Base-by-base conservation (phyloP, 2,329 filamentous ascomycete species). In the Cordyceps fumosorosea region DNA sequence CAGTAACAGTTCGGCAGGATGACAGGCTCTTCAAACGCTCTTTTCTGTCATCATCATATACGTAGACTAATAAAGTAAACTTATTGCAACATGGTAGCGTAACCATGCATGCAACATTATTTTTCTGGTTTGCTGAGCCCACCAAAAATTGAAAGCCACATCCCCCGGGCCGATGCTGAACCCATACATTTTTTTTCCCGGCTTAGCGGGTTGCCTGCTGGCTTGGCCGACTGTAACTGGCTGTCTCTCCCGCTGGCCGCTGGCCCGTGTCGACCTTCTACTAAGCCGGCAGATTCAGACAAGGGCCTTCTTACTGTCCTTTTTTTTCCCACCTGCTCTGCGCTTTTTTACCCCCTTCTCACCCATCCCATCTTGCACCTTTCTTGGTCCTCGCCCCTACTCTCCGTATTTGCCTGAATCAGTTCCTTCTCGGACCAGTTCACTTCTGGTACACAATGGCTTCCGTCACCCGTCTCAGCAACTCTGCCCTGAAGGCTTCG, bases 401-500 rank as follows among this genome's bases (percentile, higher is more conserved):
- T 66, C 72, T 71, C 72, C 64, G 67, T 69, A 70, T 20, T 56
- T 24, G 55, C 55, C 42, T 48, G 55, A 57, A 60, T 60, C 62
- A 63, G 53, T 63, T 63, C 65, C 63, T n/a, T 62, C 61, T 26
- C 18, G 47, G 29, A 42, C 42, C 58, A 60, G 47, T 42, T 62
- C 54, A 61, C 60, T 63, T 71, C 56, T 65, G 58, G 55, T 63
- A 57, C 74, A 84, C 79, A 80, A 96, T 96, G 91, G 89, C 91
- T 76, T 87, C 91, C 74, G 84, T 90, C 75, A 80, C 95, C 76
- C 89, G 91, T 82, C 78, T 96, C 74, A 87, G 89, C 80, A 87
- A 89, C 74, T 85, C 89, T 77, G 87, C 90, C 78, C 83, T 98
- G 75, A 89, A 93, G 80, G 84, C 90, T 73, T 87, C 89, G 64